Evolutionary conservation across 352 stramenopile genomes (phyloP).

Genomic region (Pythium guiyangense): DNA sequence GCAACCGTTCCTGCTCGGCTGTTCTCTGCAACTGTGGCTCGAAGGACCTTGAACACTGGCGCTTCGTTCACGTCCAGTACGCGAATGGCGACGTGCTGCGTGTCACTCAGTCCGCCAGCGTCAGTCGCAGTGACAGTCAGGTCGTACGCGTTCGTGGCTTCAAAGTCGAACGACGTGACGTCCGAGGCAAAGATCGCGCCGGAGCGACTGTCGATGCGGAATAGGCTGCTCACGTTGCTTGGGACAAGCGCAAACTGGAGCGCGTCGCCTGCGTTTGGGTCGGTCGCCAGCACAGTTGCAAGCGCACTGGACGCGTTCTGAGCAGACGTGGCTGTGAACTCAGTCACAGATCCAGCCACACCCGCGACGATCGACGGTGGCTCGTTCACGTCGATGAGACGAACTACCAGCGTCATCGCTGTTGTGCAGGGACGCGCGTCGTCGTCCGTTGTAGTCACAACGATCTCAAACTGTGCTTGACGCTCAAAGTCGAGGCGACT

Average conservation of each 20-base stretch:
- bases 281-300: conserved; percentile 11
- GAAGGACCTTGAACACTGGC: conserved; percentile 24
- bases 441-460: conserved; percentile 6
- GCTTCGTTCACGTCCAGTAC: conserved; percentile 46
- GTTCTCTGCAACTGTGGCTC: conserved; percentile 17
- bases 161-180: conserved; percentile 37
- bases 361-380: conserved; percentile 23
- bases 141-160: conserved; percentile 15
- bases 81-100: conserved; percentile 22
- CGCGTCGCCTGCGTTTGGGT: conserved; percentile 6
- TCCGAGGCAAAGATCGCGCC: conserved; percentile 35
- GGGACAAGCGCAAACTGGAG: conserved; percentile 13
- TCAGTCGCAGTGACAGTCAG: conserved; percentile 19
- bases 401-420: conserved; percentile 1
- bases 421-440: conserved; percentile 3
- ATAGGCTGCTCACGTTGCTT: conserved; percentile 23
- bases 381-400: conserved; percentile 43
- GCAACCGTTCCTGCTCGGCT: conserved; percentile 16
- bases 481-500: conserved; percentile 9
- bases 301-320: conserved; percentile 22
- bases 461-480: conserved; percentile 2
- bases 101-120: conserved; percentile 20
- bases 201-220: conserved; percentile 33
- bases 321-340: conserved; percentile 25
- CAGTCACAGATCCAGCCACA: conserved; percentile 23